phyloP scores from a whole-genome alignment of 1,284 basidiomycete genomes.

The Malassezia vespertilionis region DNA sequence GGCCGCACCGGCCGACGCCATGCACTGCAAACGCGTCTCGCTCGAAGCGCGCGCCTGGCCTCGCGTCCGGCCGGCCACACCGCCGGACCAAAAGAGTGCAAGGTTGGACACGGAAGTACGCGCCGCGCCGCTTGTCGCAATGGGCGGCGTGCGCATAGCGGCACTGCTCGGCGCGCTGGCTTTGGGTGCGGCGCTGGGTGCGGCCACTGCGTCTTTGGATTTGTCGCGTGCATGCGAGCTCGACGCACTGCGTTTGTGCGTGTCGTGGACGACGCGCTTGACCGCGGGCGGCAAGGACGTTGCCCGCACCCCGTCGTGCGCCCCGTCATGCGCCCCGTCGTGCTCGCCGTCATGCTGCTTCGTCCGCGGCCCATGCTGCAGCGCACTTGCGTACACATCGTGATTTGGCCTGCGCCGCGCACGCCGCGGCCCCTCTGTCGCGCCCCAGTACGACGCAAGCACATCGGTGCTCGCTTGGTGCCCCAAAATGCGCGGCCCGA shows the following conservation, averaged over 20 bases:
- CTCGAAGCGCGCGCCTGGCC: constrained; percentile 24
- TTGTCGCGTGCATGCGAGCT: constrained; percentile 11
- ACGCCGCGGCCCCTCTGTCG: constrained; percentile 31
- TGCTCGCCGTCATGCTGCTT: not conserved
- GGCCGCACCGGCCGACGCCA: not conserved
- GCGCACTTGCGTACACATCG: not conserved
- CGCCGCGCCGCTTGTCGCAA: constrained; percentile 41
- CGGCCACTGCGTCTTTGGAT: no score
- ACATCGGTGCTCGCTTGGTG: constrained; percentile 43
- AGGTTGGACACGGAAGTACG: constrained; percentile 45
- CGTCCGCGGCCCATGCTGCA: not conserved
- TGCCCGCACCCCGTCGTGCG: constrained; percentile 12
- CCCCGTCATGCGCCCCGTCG: not conserved
- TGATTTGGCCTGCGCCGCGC: constrained; percentile 11
- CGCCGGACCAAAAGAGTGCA: constrained; percentile 44
- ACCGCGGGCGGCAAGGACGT: constrained; percentile 12
- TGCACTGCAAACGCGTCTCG: no score
- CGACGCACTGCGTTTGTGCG: constrained; percentile 11
- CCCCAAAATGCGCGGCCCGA: constrained; percentile 43
- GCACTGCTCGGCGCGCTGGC: not conserved
- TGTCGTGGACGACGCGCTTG: not conserved
- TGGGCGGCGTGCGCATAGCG: no score
- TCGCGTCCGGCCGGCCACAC: constrained; percentile 35
- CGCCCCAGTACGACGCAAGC: constrained; percentile 43
- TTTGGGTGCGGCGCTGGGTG: constrained; percentile 6